Evolutionary conservation across 345 rosid genomes (phyloP), one percentile per base, ranked within the genome.

Genomic region (Erucastrum elatum): DNA sequence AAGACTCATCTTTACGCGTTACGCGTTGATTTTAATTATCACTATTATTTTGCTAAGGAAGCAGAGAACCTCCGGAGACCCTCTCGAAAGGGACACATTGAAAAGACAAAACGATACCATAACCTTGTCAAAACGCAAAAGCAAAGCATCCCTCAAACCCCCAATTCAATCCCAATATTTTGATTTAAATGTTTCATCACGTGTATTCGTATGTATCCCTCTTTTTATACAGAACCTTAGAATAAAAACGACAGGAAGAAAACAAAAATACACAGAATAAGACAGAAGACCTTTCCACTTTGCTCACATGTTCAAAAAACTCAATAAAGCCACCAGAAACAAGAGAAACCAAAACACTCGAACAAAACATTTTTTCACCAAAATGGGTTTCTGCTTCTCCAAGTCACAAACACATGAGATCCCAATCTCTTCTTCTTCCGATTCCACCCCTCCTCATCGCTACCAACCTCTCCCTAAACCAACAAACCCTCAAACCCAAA

Each of bases 351-450:
- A 63, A 72, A 74, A 62, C 68, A 17, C 3, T 39, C 16, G 61
- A 60, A 55, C 55, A 46, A 56, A 56, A 72, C 11, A 33, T 66
- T 79, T 60, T 2, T 35, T 79, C 30, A 73, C 56, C 33, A 65
- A 70, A n/a, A 87, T 89, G 94, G 87, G 92, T 5, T 68, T 33
- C 37, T 87, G 97, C 74, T 84, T 84, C 79, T 71, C 87, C 35
- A 85, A 71, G 51, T 70, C 80, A 12, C 77, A 49, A 11, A 80
- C 88, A 5, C 86, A 72, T 5, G 87, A 89, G 41, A 83, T 87
- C 76, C 95, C 89, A 41, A 88, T 90, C 82, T 83, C 84, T 59
- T 84, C 84, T 8, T 88, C 90, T 44, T 77, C 90, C 25, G 84
- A 81, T 8, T 80, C 90, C 34, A 80, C 66, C 79, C 88, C 5